phyloP scores from a whole-genome alignment of 2,329 filamentous ascomycete genomes.

The Aspergillus terreus region DNA sequence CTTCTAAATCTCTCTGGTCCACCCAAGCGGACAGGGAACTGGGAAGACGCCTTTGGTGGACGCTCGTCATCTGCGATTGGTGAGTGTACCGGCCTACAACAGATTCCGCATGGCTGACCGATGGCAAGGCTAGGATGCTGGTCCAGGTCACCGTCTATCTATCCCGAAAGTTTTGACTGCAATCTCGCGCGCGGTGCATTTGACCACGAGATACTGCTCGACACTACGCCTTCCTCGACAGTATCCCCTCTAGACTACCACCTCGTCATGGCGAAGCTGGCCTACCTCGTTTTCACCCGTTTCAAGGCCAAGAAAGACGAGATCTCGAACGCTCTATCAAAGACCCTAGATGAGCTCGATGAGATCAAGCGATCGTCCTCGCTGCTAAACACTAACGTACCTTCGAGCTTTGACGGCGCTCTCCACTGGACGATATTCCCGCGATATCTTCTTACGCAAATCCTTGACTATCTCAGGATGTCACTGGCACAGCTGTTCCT shows the following conservation, averaged over 20 bases:
- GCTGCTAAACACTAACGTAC: not conserved
- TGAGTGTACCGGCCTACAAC: not conserved
- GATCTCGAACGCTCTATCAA: not conserved
- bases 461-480: not conserved
- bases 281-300: not conserved
- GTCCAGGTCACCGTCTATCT: not conserved
- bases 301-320: not conserved
- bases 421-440: not conserved
- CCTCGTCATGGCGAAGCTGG: not conserved
- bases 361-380: not conserved
- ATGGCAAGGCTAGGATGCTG: not conserved
- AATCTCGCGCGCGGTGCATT: not conserved
- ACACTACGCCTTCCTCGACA: not conserved
- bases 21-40: constrained; percentile 3
- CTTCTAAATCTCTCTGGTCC: not conserved
- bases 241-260: not conserved
- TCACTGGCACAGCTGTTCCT: not conserved
- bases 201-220: not conserved
- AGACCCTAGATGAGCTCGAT: not conserved
- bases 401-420: not conserved
- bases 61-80: constrained; percentile 10
- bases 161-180: not conserved
- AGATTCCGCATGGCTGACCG: not conserved
- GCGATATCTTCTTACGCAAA: not conserved
- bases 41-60: constrained; percentile 10